Base-by-base conservation (phyloP, 306 rosid genomes). In the Corylus avellana region DNA sequence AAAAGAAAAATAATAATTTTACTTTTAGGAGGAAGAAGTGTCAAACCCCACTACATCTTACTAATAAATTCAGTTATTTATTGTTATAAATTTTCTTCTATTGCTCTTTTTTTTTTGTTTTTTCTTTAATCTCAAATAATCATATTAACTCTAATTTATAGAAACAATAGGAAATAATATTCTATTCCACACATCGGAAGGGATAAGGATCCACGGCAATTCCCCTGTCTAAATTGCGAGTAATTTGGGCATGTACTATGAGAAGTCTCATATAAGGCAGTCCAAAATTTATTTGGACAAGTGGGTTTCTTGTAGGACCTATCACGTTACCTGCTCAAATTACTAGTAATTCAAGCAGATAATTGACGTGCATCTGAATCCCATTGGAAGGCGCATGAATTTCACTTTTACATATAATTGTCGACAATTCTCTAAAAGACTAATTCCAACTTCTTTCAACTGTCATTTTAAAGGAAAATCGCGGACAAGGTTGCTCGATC, bases 401-500 rank as follows among this genome's bases (percentile, higher is more conserved):
- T 58, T 12, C 49, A 12, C 27, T 9, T 9, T 25, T 11, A 37
- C 42, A 39, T 17, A 42, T 39, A 4, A 37, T 9, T 42, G 16
- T 17, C 72, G 18, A n/a, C 51, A 42, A 17, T 39, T 39, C 4
- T 44, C 27, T 42, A 1, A 42, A 42, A 67, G 27, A 42, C 14
- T 67, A 8, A 67, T 42, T 20, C 7, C 13, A 6, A 18, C 51
- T 67, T 67, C 16, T 67, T 42, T 67, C 22, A 20, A 39, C 32
- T 67, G 51, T 42, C 14, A 67, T 27, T 67, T 42, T 2, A 42
- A 67, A 67, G 72, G 72, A 17, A 67, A 17, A 67, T 67, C 9
- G 72, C 72, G 9, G 72, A 67, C 49, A 42, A 67, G 51, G 49
- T 67, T 67, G 72, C 72, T 39, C 29, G n/a, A 17, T 44, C 51